Conservation (phyloP, 495 filamentous ascomycete genomes). For the Penicillium lagena region DNA sequence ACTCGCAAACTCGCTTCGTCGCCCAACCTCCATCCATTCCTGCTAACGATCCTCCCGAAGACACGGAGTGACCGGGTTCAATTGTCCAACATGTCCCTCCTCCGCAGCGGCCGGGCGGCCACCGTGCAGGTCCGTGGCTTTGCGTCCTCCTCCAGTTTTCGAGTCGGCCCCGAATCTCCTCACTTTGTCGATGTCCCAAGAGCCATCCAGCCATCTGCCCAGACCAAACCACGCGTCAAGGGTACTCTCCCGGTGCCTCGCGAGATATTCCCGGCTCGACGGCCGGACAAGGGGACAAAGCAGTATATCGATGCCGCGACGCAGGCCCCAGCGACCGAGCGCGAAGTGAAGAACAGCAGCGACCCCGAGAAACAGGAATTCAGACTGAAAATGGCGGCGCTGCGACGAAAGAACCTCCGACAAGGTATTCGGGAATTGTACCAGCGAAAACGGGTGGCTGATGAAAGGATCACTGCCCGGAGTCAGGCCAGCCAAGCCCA, state of each 20-base stretch:
- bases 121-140: slow-evolving; percentile 41
- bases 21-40: slow-evolving; percentile 20
- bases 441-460: slow-evolving; percentile 44
- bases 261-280: slow-evolving; percentile 50
- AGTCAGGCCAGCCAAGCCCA: slow-evolving; percentile 23
- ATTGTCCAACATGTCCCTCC: slow-evolving; percentile 29
- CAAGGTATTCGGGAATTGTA: slow-evolving; percentile 56
- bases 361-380: slow-evolving; percentile 50
- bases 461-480: slow-evolving; percentile 1
- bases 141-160: slow-evolving; percentile 28
- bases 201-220: slow-evolving; percentile 39
- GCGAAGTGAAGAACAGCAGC: slow-evolving; percentile 22
- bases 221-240: slow-evolving; percentile 48
- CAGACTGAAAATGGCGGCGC: slow-evolving; percentile 55
- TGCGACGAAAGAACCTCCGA: slow-evolving; percentile 55
- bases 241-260: slow-evolving; percentile 67
- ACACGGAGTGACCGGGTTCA: background rate
- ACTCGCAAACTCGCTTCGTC: slow-evolving; percentile 38
- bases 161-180: slow-evolving; percentile 60
- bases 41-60: background rate
- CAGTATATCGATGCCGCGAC: slow-evolving; percentile 46
- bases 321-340: slow-evolving; percentile 25
- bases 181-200: slow-evolving; percentile 65
- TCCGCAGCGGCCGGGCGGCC: slow-evolving; percentile 36
- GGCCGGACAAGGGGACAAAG: slow-evolving; percentile 44